These are phyloP conservation scores for Pythium phragmitis DNA, from an alignment of 352 stramenopile genomes.

Conservation along the genomic window DNA sequence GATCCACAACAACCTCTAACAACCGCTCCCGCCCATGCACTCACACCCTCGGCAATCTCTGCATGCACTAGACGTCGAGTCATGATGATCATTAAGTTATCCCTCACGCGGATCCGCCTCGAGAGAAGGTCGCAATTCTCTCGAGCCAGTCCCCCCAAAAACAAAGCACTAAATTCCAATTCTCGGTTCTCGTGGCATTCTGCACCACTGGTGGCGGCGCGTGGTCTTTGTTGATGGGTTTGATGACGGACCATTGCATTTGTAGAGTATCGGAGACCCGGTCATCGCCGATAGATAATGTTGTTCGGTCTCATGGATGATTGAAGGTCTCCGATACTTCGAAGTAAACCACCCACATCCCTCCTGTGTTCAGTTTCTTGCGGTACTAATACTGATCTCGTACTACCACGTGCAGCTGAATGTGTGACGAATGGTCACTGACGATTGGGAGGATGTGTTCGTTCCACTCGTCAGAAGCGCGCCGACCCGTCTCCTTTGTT, in stretches of 20 bases:
- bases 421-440: no score
- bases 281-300: neutral
- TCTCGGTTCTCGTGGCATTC: no score
- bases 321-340: slow-evolving; percentile 1
- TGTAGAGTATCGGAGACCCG: no score
- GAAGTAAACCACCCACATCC: neutral
- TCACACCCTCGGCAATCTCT: neutral
- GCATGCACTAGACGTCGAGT: neutral
- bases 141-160: neutral
- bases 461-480: no score
- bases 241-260: no score
- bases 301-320: neutral
- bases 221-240: no score
- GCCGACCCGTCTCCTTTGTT: no score
- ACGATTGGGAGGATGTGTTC: no score
- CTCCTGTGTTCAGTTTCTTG: neutral
- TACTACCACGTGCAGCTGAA: no score
- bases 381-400: no score
- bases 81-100: slow-evolving; percentile 1
- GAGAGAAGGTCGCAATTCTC: slow-evolving; percentile 3
- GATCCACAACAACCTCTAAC: slow-evolving; percentile 39
- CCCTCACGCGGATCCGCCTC: neutral
- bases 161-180: no score
- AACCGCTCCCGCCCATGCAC: neutral
- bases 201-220: no score